Base-by-base conservation (phyloP, 2,329 filamentous ascomycete genomes). In the Teratosphaeria zuluensis region DNA sequence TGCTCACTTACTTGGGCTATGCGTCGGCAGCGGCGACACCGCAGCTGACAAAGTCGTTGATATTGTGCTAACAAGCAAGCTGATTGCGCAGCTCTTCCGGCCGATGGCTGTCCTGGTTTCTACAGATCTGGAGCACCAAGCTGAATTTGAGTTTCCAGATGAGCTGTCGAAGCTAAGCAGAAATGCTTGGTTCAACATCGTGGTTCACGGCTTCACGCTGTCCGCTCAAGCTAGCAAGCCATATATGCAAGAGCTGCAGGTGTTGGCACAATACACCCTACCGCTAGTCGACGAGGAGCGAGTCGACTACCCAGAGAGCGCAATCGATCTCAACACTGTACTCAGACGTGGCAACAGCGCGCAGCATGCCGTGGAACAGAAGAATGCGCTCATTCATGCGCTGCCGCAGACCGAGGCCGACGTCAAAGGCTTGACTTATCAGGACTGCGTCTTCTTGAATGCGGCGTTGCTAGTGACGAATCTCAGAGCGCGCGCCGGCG, bases 101-200 rank as follows among this genome's bases (percentile, higher is more conserved):
- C 94, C 94, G 12, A 79, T 99, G n/a, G 90, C 94, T 7, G 80
- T 91, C 1, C 81, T 99, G 56, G 88, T 95, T 72, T 87, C 90
- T 8, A 68, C 67, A 56, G 85, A 92, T 61, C 66, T 69, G 5
- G 68, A 72, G 28, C 67, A 74, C 1, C 65, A 71, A 16, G 75
- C 77, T 31, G 64, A 69, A 1, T 71, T 72, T 57, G 85, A 92
- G 59, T 67, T 74, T 21, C 70, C 74, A 46, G 72, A 77, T 14
- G 70, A 75, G 32, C 69, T 80, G 33, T 69, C 69, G 5, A 83
- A 84, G 7, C 82, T 88, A 61, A 82, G 84, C 30, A 86, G 92
- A 56, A 92, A 99, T 78, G 90, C 90, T 4, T 99, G 94, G 94
- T 97, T 96, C 76, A 99, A 99, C 68, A 90, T 97, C 62, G 89